Conservation (phyloP, 2,329 filamentous ascomycete genomes). For the Phyllachora maydis region DNA sequence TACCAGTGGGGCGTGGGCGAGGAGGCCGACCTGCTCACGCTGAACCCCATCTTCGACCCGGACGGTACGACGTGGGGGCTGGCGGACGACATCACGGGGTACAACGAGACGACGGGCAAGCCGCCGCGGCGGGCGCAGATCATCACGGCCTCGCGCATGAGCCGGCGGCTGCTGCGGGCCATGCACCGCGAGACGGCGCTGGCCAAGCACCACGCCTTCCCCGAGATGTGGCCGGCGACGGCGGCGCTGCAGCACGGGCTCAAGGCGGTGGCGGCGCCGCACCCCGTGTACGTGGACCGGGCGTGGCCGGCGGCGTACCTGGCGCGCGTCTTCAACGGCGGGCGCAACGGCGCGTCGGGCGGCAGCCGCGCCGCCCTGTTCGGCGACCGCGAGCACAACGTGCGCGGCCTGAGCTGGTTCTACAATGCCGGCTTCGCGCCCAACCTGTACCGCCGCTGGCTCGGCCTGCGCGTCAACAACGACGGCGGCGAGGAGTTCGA, state of each 20-base stretch:
- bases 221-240: slow-evolving; percentile 89
- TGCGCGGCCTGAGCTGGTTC: slow-evolving; percentile 76
- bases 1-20: slow-evolving; percentile 79
- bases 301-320: slow-evolving; percentile 67
- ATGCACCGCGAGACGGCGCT: slow-evolving; percentile 85
- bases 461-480: slow-evolving; percentile 62
- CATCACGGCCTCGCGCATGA: slow-evolving; percentile 74
- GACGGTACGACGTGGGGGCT: slow-evolving; percentile 72
- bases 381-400: slow-evolving; percentile 75
- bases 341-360: slow-evolving; percentile 54
- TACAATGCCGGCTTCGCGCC: slow-evolving; percentile 70
- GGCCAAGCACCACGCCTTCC: slow-evolving; percentile 77
- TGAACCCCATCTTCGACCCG: slow-evolving; percentile 84
- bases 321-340: slow-evolving; percentile 61
- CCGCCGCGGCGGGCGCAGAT: slow-evolving; percentile 66
- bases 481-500: slow-evolving; percentile 64
- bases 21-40: slow-evolving; percentile 76
- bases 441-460: slow-evolving; percentile 69
- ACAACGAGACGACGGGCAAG: slow-evolving; percentile 42
- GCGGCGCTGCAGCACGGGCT: slow-evolving; percentile 77
- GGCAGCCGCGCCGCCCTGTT: slow-evolving; percentile 54
- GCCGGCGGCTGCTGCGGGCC: slow-evolving; percentile 52
- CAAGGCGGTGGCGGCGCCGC: slow-evolving; percentile 81
- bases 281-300: slow-evolving; percentile 74
- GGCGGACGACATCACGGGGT: slow-evolving; percentile 65